Evolutionary conservation across 495 filamentous ascomycete species (phyloP).

Genomic region (Trichoderma gamsii): DNA sequence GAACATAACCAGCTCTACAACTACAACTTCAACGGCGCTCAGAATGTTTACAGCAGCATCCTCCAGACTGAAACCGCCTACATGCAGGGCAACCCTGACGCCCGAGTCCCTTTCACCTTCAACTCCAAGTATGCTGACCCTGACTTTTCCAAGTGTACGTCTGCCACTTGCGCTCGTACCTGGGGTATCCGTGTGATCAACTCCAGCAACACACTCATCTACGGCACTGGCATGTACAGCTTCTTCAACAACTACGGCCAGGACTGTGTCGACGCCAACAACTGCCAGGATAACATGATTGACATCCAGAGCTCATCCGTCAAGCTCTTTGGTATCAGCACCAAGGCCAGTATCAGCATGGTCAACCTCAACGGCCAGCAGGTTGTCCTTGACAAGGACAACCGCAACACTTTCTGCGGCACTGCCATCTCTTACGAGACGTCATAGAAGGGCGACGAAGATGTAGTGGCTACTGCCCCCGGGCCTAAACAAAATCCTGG

Average conservation of each 20-base stretch:
- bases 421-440: constrained; percentile 57
- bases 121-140: constrained; percentile 67
- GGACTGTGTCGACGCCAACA: constrained; percentile 63
- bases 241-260: constrained; percentile 87
- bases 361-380: constrained; percentile 55
- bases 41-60: constrained; percentile 75
- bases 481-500: not conserved
- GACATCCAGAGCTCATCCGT: constrained; percentile 66
- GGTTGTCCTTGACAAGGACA: constrained; percentile 55
- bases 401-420: constrained; percentile 68
- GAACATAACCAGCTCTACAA: constrained; percentile 88
- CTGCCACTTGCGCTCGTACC: constrained; percentile 64
- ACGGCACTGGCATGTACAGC: constrained; percentile 74
- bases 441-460: constrained; percentile 7
- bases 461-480: not conserved
- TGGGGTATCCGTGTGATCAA: constrained; percentile 77
- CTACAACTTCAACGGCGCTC: constrained; percentile 75
- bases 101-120: constrained; percentile 59
- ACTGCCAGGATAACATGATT: constrained; percentile 85
- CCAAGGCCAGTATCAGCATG: constrained; percentile 85
- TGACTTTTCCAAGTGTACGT: constrained; percentile 58
- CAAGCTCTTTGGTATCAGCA: constrained; percentile 73
- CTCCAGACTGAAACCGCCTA: constrained; percentile 94
- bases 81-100: constrained; percentile 78
- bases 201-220: constrained; percentile 62